Base-by-base conservation (phyloP, 73 alveolate species). In the Paramecium bursaria region DNA sequence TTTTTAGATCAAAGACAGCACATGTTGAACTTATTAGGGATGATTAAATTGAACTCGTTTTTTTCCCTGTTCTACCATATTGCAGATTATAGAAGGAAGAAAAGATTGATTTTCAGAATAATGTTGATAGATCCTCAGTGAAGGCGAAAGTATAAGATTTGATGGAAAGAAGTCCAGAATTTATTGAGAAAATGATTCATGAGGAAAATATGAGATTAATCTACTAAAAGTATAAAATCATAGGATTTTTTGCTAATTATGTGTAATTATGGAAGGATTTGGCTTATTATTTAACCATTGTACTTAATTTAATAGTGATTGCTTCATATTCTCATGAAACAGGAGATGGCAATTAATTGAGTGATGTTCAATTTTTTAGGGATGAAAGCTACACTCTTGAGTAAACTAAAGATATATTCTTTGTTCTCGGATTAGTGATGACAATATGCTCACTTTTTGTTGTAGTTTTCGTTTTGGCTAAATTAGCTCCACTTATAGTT, bases 101-200 rank as follows among this genome's bases (percentile, higher is more conserved):
- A 15, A 85, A 85, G 29, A 33, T 29, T 9, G 26, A 31, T 5
- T 85, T 85, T 74, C 31, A 85, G 44, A 30, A 55, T 13, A 54
- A 77, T n/a, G 91, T 74, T 10, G 90, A 85, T 75, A 50, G 91
- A 10, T 47, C 82, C 5, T 85, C 91, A 14, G 90, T 67, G 3
- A 74, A 85, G 49, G 33, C 91, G 10, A 85, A 85, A 29, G 76
- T 85, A 9, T 25, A 73, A 50, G 97, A 93, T 46, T 86, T 97
- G 10, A 73, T 95, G 49, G 90, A 87, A 51, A 92, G 88, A 49
- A 87, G 94, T 33, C 94, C 95, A 3, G 96, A 97, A 57, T 87
- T 97, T n/a, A 92, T 92, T 51, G 96, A 97, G 73, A 97, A 92
- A 79, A 94, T 95, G 96, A 93, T 91, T 75, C 98, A 95, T 57